Base-by-base conservation (phyloP, 1,284 basidiomycete genomes). In the Filobasidium uniguttulatum region DNA sequence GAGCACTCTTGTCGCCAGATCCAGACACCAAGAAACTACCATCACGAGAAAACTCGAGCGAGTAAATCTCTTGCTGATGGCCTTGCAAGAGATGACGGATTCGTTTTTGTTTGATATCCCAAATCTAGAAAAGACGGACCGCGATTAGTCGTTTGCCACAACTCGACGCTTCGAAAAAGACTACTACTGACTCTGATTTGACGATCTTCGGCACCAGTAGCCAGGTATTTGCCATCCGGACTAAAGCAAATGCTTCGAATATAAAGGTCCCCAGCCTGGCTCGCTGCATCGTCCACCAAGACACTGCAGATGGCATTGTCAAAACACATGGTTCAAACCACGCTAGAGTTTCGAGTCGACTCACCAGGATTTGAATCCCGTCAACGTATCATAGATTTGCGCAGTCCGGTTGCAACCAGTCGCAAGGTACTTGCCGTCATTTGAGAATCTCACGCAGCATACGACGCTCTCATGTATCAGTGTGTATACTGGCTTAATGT, bases 391-490 rank as follows among this genome's bases (percentile, higher is more conserved):
- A 64, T 83, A 91, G 57, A 94, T 86, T 65, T 90, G 87, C 6
- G 87, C 86, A 0, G 82, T 83, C 33, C 84, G 75, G 69, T 93
- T 91, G 72, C 87, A 93, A 5, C 88, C 89, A 0, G 88, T 91
- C 5, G 87, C 89, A 19, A 94, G 74, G 58, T 74, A 85, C 64
- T 83, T 86, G 33, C 88, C 88, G 62, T 93, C 86, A 4, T 82
- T 78, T 6, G 85, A 88, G 71, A 94, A 91, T 43, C 83, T 78
- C 40, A 93, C 87, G 65, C 87, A 91, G 69, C 87, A 91, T 0
- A 91, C 88, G 10, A 91, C 86, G 64, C 83, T 91, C 66, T 94
- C 88, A 66, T 98, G 93, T 62, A 82, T 80, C 29, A 98, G 73
- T 1, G 85, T 94, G 67, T 97, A 88, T 19, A 90, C 81, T 49